Evolutionary conservation across 2,329 filamentous ascomycete genomes (phyloP), one percentile per base, ranked within the genome.

Genomic region (Sarocladium oryzae): DNA sequence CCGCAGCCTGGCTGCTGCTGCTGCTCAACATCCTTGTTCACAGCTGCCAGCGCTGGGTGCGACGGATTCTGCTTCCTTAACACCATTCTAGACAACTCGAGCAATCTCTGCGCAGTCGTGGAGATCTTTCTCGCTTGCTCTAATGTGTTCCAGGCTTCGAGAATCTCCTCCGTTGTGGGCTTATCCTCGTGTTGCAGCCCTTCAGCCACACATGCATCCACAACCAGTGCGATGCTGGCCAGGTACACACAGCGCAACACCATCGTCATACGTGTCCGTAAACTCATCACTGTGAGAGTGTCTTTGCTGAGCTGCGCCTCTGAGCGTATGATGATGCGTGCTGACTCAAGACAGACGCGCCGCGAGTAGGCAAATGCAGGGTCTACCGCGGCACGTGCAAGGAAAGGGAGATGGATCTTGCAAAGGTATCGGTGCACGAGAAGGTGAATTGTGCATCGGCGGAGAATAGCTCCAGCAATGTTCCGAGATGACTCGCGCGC

Each of bases 381-480:
- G 28, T 68, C 65, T 1, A 66, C 57, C 4, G 64, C 60, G 3
- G 66, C 65, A 23, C 64, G 61, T 2, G 64, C 63, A 7, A 68
- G 53, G 49, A 62, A 68, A 4, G 66, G 66, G 7, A 68, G 58
- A 49, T 68, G 66, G 9, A 68, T 54, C 50, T 65, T 68, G 53
- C 65, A 68, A 9, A 64, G 57, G 36, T 68, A 63, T 1, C 65
- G 64, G 18, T 66, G 60, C 2, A 66, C 51, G 11, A 67, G 59
- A 5, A 66, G 46, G 21, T 64, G 65, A 32, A 68, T 58, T 18
- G 64, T 56, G 51, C 68, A 65, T 8, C 66, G 16, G 10, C 43
- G 24, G 10, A 48, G 43, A 10, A 48, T 26, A n/a, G 43, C 28
- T 13, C 43, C 43, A 4, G 43, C 43, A 10, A 18, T 16, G 21